phyloP scores from a whole-genome alignment of 2,329 filamentous ascomycete genomes.

The Colletotrichum truncatum region DNA sequence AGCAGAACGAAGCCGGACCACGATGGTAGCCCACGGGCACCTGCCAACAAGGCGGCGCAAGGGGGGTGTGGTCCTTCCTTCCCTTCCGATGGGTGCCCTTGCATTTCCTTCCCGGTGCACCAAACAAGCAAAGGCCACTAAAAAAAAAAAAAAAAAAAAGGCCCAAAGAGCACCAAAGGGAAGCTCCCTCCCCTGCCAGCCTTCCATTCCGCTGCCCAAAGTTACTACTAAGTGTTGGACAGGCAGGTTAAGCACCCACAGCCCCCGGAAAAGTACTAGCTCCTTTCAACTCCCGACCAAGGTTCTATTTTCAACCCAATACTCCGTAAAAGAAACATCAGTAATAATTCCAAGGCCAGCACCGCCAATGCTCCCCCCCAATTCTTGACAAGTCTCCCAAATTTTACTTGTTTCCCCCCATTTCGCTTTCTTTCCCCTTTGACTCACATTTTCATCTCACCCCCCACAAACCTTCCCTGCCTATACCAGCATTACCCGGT shows the following conservation, averaged over 20 bases:
- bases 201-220: not conserved
- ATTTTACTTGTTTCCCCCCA: constrained; percentile 17
- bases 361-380: not conserved
- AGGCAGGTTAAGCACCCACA: constrained; percentile 5
- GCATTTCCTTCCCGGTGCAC: not conserved
- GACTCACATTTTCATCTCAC: constrained; percentile 9
- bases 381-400: not conserved
- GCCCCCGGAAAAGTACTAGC: constrained; percentile 11
- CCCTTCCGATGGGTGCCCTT: not conserved
- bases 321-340: not conserved
- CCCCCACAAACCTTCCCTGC: not conserved
- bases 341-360: not conserved
- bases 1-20: constrained; percentile 21
- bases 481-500: not conserved
- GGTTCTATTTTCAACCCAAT: constrained; percentile 21
- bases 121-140: not conserved
- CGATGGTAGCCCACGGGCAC: constrained; percentile 10
- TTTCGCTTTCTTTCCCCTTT: constrained; percentile 7
- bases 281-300: constrained; percentile 14
- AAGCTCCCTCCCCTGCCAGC: not conserved
- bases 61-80: not conserved
- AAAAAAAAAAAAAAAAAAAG: not conserved
- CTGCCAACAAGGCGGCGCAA: not conserved
- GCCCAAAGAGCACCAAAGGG: no score
- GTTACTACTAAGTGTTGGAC: not conserved